Evolutionary conservation across 1,139 yeast species (phyloP), one percentile per base, ranked within the genome.

Genomic region (Zygosaccharomyces sapae): DNA sequence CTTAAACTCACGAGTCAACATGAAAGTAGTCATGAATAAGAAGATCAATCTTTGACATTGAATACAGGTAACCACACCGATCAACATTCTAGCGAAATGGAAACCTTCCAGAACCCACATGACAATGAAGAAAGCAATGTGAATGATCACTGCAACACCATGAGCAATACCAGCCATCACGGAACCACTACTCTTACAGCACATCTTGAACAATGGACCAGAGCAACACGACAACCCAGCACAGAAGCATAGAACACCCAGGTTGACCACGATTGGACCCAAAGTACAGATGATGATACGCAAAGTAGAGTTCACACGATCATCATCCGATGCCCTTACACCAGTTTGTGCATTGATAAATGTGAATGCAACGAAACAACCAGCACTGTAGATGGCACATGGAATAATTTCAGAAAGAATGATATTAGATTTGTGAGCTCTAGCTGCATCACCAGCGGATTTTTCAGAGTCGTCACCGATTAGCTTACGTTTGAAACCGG

Each of bases 71-170:
- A 83, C 77, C 59, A 89, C 74, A 69, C 98, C 98, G 56, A 90
- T 72, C 69, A 92, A 76, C 80, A 88, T 86, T 72, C 87, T 84
- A 34, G 86, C 78, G 66, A 92, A 92, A 58, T 75, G 78, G 83
- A 94, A 92, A 57, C 95, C 90, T 75, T 89, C 96, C 67, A 88
- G 72, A 55, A 88, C 95, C 99, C 99, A 92, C 95, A 92, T 84
- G 57, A 88, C 88, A 69, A 92, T 82, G 74, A 88, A 86, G 79
- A 88, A 84, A 48, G 85, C 74, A 62, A 92, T 72, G 73, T 92
- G 90, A 62, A 89, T 74, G 64, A 92, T 67, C 51, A 92, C 96
- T 22, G 96, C 89, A 64, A 86, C 72, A 73, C 97, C 97, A 68
- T 92, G 99, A 33, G 97, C 96, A 68, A 92, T 73, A 63, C 88